These are phyloP conservation scores for Hamigera avellanea DNA, from an alignment of 495 filamentous ascomycete species.

Conservation along the genomic window DNA sequence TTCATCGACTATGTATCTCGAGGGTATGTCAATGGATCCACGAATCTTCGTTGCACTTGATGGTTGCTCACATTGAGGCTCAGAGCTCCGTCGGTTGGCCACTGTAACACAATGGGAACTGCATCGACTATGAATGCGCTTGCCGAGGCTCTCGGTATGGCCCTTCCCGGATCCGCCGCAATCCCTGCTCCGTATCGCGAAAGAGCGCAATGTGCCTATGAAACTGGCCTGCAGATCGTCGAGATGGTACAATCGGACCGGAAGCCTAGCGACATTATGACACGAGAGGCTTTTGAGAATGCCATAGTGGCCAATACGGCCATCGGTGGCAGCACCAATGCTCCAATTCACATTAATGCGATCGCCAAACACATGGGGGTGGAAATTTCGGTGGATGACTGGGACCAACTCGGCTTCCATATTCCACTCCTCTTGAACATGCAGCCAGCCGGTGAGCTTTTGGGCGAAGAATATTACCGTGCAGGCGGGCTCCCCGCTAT, in stretches of 20 bases:
- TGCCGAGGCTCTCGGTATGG: slow-evolving; percentile 45
- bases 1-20: slow-evolving; percentile 38
- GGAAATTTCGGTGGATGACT: slow-evolving; percentile 38
- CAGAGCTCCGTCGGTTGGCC: slow-evolving; percentile 39
- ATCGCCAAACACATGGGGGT: slow-evolving; percentile 44
- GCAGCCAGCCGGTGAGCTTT: slow-evolving; percentile 40
- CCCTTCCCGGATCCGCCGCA: slow-evolving; percentile 40
- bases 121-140: slow-evolving; percentile 48
- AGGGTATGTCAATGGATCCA: slow-evolving; percentile 27
- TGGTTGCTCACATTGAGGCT: not conserved
- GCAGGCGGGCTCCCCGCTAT: slow-evolving; percentile 44
- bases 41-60: too few relatives aligned
- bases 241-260: slow-evolving; percentile 42
- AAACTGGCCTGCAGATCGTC: slow-evolving; percentile 40
- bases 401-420: slow-evolving; percentile 36
- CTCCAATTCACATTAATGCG: slow-evolving; percentile 43
- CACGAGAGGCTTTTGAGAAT: slow-evolving; percentile 43
- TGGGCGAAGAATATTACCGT: slow-evolving; percentile 42
- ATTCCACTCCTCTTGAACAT: slow-evolving; percentile 42
- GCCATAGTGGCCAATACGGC: slow-evolving; percentile 41
- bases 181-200: slow-evolving; percentile 43
- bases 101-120: slow-evolving; percentile 48
- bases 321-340: slow-evolving; percentile 45
- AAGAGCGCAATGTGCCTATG: slow-evolving; percentile 40
- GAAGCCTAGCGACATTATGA: slow-evolving; percentile 46